phyloP scores from a whole-genome alignment of 495 filamentous ascomycete genomes.

The Podospora tetraspora region DNA sequence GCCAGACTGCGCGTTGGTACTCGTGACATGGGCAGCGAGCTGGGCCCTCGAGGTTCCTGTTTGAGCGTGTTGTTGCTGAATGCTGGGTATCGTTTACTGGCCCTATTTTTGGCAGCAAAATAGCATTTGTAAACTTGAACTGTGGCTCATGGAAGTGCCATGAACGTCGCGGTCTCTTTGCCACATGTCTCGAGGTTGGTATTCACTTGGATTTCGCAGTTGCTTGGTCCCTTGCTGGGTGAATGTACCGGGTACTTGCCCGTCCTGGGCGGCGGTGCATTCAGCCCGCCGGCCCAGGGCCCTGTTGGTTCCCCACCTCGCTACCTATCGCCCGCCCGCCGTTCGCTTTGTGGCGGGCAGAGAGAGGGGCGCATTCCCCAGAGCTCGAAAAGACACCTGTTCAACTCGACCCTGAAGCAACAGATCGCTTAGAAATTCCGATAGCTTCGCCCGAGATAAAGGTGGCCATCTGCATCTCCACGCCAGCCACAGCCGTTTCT shows the following conservation, averaged over 20 bases:
- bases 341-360: neutral
- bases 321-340: slow-evolving; percentile 10
- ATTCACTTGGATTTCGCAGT: neutral
- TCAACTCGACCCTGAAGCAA: slow-evolving; percentile 20
- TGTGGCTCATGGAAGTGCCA: neutral
- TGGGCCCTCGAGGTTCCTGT: neutral
- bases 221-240: neutral
- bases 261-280: slow-evolving; percentile 2
- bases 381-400: slow-evolving; percentile 32
- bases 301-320: slow-evolving; percentile 10
- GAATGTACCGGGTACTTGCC: slow-evolving; percentile 1
- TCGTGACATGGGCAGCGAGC: neutral
- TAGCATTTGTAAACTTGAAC: neutral
- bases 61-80: neutral
- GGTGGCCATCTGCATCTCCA: slow-evolving; percentile 19
- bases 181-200: neutral
- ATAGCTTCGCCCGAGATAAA: slow-evolving; percentile 19
- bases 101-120: neutral
- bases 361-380: neutral
- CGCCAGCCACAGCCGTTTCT: slow-evolving; percentile 3
- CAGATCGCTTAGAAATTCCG: slow-evolving; percentile 24
- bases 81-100: neutral
- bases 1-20: neutral
- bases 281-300: slow-evolving; percentile 7
- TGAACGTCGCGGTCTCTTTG: neutral